Percentiles rank a stretch among this genome's conserved stretches.
Conservation (phyloP, 306 rosid species). For the Clitoria ternatea region DNA sequence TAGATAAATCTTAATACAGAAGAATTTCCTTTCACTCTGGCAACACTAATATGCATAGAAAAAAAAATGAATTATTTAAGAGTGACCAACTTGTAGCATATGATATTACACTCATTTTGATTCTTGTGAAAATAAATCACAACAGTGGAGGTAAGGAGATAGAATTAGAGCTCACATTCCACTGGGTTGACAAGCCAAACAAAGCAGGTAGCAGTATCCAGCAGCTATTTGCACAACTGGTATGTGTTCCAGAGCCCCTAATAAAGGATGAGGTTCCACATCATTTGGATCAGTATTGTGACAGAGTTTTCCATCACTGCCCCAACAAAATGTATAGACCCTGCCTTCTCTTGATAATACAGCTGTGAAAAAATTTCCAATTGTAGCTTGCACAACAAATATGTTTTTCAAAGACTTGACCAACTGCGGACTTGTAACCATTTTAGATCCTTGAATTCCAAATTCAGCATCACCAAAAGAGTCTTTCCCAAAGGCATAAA, state of each 20-base stretch:
- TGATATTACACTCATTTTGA: not conserved
- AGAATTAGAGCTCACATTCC: slow-evolving; percentile 61
- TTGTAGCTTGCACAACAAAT: slow-evolving; percentile 87
- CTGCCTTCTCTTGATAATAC: slow-evolving; percentile 82
- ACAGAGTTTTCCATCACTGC: slow-evolving; percentile 59
- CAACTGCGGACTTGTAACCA: slow-evolving; percentile 49
- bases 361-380: slow-evolving; percentile 78
- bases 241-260: slow-evolving; percentile 68
- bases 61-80: not conserved
- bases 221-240: slow-evolving; percentile 88
- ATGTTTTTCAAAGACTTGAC: slow-evolving; percentile 65
- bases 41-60: not conserved
- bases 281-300: slow-evolving; percentile 72
- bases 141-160: not conserved
- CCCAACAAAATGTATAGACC: slow-evolving; percentile 83
- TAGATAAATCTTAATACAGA: not conserved
- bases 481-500: slow-evolving; percentile 77
- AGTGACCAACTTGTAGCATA: not conserved
- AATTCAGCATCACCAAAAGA: slow-evolving; percentile 65
- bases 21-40: not conserved
- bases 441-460: slow-evolving; percentile 50
- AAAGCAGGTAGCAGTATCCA: slow-evolving; percentile 88
- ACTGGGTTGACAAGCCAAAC: slow-evolving; percentile 70
- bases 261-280: slow-evolving; percentile 61
- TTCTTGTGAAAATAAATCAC: not conserved